Conservation (phyloP, 2,329 filamentous ascomycete species). For the Septoria petroselini region DNA sequence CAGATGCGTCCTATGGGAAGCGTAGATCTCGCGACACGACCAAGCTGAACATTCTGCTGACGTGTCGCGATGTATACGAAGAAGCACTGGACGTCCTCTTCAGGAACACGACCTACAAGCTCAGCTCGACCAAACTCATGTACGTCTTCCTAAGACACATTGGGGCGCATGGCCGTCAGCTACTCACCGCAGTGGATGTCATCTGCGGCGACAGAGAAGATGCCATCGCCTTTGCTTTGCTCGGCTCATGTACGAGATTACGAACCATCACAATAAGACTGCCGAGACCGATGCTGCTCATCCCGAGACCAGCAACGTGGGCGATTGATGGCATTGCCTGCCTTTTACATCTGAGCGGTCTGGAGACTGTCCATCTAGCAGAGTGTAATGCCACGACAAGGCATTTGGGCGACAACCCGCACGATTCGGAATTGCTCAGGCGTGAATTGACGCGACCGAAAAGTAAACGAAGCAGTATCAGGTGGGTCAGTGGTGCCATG, state of each 20-base stretch:
- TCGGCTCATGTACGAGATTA: constrained; percentile 31
- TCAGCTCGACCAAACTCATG: constrained; percentile 46
- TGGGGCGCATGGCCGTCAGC: constrained; percentile 29
- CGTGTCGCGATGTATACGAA: constrained; percentile 42
- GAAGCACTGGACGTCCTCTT: constrained; percentile 50
- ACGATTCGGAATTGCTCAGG: constrained; percentile 27
- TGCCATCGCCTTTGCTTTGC: constrained; percentile 33
- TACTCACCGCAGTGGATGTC: constrained; percentile 30
- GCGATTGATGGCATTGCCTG: constrained; percentile 30
- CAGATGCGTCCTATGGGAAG: constrained; percentile 26
- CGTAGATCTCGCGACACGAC: constrained; percentile 40
- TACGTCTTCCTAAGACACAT: constrained; percentile 42
- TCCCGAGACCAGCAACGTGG: constrained; percentile 29
- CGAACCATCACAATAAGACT: constrained; percentile 28
- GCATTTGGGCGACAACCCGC: constrained; percentile 24
- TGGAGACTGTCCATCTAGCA: constrained; percentile 29
- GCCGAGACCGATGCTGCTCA: constrained; percentile 24
- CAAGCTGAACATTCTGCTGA: constrained; percentile 43
- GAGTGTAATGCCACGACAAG: constrained; percentile 12
- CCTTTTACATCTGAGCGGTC: constrained; percentile 31
- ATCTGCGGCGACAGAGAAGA: constrained; percentile 32
- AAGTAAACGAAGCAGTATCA: constrained; percentile 23
- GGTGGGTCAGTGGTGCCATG: constrained; percentile 28
- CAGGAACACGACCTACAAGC: constrained; percentile 45
- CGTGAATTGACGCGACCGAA: constrained; percentile 28